Evolutionary conservation across 2,329 filamentous ascomycete genomes (phyloP), one percentile per base, ranked within the genome.

Genomic region (Monosporascus ibericus): DNA sequence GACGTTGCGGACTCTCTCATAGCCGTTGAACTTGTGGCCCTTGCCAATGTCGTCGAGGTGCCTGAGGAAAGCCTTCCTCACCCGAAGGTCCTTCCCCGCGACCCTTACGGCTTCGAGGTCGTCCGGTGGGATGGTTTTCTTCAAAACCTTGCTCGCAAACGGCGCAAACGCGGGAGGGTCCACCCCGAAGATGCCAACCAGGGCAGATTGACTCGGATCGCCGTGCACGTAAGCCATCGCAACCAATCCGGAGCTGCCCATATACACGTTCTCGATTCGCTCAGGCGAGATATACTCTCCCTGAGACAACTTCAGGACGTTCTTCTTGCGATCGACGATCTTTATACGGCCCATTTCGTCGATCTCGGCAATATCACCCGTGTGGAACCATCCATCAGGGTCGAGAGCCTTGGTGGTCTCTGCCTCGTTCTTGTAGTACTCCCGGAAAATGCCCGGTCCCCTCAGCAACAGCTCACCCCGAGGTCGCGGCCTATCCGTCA

Each of bases 231-330:
- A 96, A 3, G 86, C 91, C 65, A 87, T 87, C 22, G 85, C 81
- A 25, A 97, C 74, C 61, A 92, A 85, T 58, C 82, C 86, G 57
- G 85, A 85, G 72, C 87, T 91, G 57, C 88, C 90, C 57, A 95
- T 78, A 70, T 92, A 95, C 37, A 96, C 87, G 69, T 96, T 96
- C 77, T 99, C 94, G 66, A 99, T 90, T 52, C 92, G 89, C 75
- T 99, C 94, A 15, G 94, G 94, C 1, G 92, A 96, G 64, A 99
- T 90, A 73, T 99, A 99, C 75, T 99, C 94, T 69, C 94, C 94
- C 72, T 99, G 94, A 0, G 92, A 86, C 52, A 99, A 83, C 80
- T 99, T 99, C 67, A 99, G 84, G n/a, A 99, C 90, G 72, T 97
- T 97, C 87, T 99, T 99, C 74, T 91, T 87, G 63, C 94, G 91